A percentile compares a stretch with the other conserved stretches of the same genome.
These are phyloP conservation scores for Kandelia obovata DNA, from an alignment of 345 rosid genomes.

Conservation along the genomic window DNA sequence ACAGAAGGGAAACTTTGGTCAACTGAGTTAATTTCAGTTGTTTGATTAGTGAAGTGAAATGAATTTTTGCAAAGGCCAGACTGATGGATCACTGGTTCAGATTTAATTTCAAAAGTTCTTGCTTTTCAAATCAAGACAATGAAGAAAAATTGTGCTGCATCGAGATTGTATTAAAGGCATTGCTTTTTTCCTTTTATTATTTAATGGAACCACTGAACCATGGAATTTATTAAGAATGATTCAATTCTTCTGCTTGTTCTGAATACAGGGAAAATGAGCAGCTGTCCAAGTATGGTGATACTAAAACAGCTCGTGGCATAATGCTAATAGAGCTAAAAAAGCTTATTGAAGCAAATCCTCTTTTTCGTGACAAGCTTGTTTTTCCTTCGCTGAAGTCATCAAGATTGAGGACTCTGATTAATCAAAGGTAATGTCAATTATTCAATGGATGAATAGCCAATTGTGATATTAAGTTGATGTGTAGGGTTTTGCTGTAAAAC, in stretches of 20 bases:
- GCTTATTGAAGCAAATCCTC: slow-evolving; percentile 73
- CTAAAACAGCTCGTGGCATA: slow-evolving; percentile 63
- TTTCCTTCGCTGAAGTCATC: slow-evolving; percentile 67
- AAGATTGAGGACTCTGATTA: slow-evolving; percentile 66
- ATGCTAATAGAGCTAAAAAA: slow-evolving; percentile 68
- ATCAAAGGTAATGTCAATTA: slow-evolving; percentile 54
- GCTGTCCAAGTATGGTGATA: slow-evolving; percentile 67
- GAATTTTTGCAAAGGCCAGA: slow-evolving; percentile 1
- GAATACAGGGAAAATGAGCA: slow-evolving; percentile 64
- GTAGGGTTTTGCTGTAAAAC: background rate
- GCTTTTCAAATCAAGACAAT: background rate
- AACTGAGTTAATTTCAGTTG: slow-evolving; percentile 2
- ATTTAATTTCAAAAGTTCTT: background rate
- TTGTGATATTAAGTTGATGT: background rate
- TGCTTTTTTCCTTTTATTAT: background rate
- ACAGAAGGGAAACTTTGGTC: background rate
- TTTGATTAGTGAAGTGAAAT: background rate
- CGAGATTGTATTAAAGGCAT: background rate
- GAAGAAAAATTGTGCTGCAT: background rate
- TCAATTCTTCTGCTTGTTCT: background rate
- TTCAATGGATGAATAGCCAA: background rate
- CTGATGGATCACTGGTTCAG: background rate
- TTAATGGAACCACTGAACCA: slow-evolving; percentile 5
- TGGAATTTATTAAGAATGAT: slow-evolving; percentile 1
- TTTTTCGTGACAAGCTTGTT: slow-evolving; percentile 65